Evolutionary conservation across 2,329 filamentous ascomycete genomes (phyloP), one percentile per base, ranked within the genome.

Genomic region (Hypoxylon sp.): DNA sequence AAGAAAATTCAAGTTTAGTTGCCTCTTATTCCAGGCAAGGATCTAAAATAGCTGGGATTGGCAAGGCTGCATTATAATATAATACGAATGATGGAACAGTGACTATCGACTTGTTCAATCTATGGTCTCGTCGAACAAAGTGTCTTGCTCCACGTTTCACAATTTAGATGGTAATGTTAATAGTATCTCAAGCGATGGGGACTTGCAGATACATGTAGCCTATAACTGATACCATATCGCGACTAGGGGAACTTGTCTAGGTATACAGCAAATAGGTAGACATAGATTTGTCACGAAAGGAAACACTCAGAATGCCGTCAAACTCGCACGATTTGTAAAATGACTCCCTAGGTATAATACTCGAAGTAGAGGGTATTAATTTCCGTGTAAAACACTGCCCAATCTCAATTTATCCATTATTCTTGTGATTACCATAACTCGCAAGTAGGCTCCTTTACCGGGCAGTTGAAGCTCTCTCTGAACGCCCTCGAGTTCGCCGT

Each of bases 401-500:
- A 51, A 44, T 17, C 8, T 19, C 42, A 24, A 64, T 29, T 29
- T 6, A 19, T 26, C 31, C 58, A 19, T 11, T 8, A n/a, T 29
- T 11, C 14, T 33, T 35, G 1, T 11, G 3, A 64, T 71, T 42
- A 93, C 90, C 91, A 93, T 63, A 93, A 80, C 79, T 92, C 87
- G 77, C 91, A 93, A 33, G 85, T 87, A 0, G 90, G 90, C 76
- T 92, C 84, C 80, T 89, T 91, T 2, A 81, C 81, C 14, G 87
- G 84, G 75, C 91, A 94, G 51, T 87, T 81, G 77, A 93, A 93
- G 9, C 87, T 88, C 77, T 92, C 87, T 64, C 84, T 85, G 75
- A 93, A 94, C 17, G 88, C 89, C 29, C 84, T 83, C 31, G 89
- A 91, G 74, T 93, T 93, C 0, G 86, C 85, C 81, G 91, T 87